Base-by-base conservation (phyloP, 805 yeast genomes). In the Cyberlindnera japonica region DNA sequence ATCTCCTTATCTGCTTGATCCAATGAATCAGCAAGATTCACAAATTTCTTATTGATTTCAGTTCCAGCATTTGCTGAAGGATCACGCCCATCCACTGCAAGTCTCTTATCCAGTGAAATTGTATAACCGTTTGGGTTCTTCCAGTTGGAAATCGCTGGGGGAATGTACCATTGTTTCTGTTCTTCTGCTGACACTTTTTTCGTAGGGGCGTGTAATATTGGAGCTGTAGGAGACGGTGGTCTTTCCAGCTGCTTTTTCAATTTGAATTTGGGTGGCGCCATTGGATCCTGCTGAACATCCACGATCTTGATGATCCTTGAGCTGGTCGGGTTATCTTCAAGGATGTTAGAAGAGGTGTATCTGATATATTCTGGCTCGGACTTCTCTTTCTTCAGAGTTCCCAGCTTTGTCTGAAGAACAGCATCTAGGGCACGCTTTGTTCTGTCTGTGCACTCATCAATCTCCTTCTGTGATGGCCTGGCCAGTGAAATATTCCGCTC, bases 141-240 rank as follows among this genome's bases (percentile, higher is more conserved):
- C 97, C 98, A 93, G 59, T 87, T 88, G 1, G 98, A 91, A 0
- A 91, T 76, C 1, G 95, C 87, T 0, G 95, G 81, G 0, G 98
- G 98, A 22, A 93, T 88, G 35, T 74, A 72, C 96, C 97, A 91
- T 45, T 76, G 72, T 20, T 75, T 77, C 48, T 79, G 84, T 38
- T 89, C 95, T 49, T 82, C 86, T 20, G 77, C 75, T 0, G 89
- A 75, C 15, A 83, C 59, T 53, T 72, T 66, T 17, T 49, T 45
- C 28, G 50, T 38, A 4, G 76, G 77, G 6, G 78, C 70, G n/a
- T 74, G 61, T 22, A 77, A 67, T n/a, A 85, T 79, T 32, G 88
- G 71, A 0, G 87, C 76, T 0, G 95, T 95, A 1, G 87, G 77
- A 0, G 83, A 74, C 1, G 85, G 81, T 0, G 81, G 72, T 28